Base-by-base conservation (phyloP, 148 eudicot genomes). In the Rhododendron mucronatum region DNA sequence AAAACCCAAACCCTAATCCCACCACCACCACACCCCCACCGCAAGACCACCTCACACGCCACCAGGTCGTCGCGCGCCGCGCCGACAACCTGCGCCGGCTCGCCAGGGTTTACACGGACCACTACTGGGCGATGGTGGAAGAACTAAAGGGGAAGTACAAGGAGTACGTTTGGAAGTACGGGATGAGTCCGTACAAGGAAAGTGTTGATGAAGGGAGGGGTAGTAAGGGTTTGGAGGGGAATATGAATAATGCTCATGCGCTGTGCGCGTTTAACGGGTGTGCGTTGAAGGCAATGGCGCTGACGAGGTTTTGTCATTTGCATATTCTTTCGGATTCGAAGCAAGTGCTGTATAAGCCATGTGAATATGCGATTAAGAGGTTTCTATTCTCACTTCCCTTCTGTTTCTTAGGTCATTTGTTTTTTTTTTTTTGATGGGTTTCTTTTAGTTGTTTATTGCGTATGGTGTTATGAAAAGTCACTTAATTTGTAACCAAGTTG, bases 51-150 rank as follows among this genome's bases (percentile, higher is more conserved):
- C 89, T 92, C 82, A 87, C 92, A 33, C 92, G 90, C 37, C 78
- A 77, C 39, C 92, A 93, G 78, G 84, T 93, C 83, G 81, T 93
- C 63, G 76, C 55, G 20, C 94, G 93, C 8, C 88, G 95, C 0
- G 87, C 88, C 23, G 88, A 82, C 65, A 51, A 85, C 11, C 23
- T 87, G 15, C 85, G 84, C 7, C 87, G 81, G 16, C 91, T 93
- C 75, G 41, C 90, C 7, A 85, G 35, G 50, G 88, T 90, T 14
- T 93, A 93, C 89, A 74, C 84, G 3, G 89, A 90, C 85, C 88
- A 91, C n/a, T 93, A 90, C 86, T 92, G 94, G 95, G 89, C 89
- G 7, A 14, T 90, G 28, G 90, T 91, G 96, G 96, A 93, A 84
- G 89, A 90, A 69, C 41, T 80, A 26, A 80, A 33, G 83, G 83